Conservation (phyloP, 2,329 filamentous ascomycete genomes). For the Hawksworthiomyces lignivorus region DNA sequence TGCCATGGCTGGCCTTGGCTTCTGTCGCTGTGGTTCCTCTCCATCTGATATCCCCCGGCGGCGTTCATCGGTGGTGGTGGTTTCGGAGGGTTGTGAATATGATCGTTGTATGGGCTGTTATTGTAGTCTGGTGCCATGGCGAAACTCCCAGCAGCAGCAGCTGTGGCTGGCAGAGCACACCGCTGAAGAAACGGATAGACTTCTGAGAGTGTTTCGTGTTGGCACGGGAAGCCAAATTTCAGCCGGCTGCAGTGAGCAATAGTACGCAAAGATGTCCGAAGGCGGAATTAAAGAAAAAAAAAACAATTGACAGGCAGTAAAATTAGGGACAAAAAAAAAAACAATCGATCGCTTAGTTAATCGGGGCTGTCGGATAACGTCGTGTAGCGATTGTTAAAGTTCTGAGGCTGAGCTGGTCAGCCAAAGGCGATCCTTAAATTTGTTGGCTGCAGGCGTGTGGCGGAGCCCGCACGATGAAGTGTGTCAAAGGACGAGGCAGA, state of each 20-base stretch:
- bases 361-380: too few relatives aligned
- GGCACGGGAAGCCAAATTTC: too few relatives aligned
- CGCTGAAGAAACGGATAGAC: too few relatives aligned
- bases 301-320: too few relatives aligned
- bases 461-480: constrained; percentile 1
- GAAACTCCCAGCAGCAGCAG: neutral
- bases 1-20: constrained; percentile 15
- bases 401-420: constrained; percentile 11
- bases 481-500: too few relatives aligned
- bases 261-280: too few relatives aligned
- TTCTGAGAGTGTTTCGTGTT: too few relatives aligned
- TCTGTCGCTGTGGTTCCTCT: constrained; percentile 17
- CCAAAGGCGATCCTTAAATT: constrained; percentile 7
- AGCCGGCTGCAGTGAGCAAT: too few relatives aligned
- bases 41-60: constrained; percentile 18
- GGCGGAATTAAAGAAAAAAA: too few relatives aligned
- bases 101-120: constrained; percentile 32
- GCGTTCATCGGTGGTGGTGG: constrained; percentile 8
- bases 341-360: too few relatives aligned
- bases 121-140: constrained; percentile 30
- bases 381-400: neutral
- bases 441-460: constrained; percentile 3
- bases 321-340: too few relatives aligned
- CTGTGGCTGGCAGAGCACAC: neutral
- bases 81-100: constrained; percentile 21